Evolutionary conservation across 2,329 filamentous ascomycete genomes (phyloP).

Genomic region (Monosporascus sp.): DNA sequence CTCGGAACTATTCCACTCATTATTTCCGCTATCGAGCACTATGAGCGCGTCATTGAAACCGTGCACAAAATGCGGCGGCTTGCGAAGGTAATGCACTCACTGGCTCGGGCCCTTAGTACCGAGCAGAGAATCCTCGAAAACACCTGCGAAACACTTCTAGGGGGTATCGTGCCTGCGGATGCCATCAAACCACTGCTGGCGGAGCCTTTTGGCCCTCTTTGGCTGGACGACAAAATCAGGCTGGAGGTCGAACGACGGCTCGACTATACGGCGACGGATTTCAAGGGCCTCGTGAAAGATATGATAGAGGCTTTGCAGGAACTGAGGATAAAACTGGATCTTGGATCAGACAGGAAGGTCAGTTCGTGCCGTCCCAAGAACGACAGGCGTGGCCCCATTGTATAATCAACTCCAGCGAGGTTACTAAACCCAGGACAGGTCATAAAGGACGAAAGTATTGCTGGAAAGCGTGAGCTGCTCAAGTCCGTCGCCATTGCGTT

Average conservation of each 20-base stretch:
- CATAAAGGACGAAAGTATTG: too few species aligned
- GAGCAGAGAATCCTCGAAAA: slow-evolving; percentile 24
- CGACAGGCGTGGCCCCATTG: too few species aligned
- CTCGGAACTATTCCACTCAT: slow-evolving; percentile 18
- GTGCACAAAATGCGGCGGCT: slow-evolving; percentile 11
- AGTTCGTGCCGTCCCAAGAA: too few species aligned
- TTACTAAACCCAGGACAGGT: too few species aligned
- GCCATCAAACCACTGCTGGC: slow-evolving; percentile 25
- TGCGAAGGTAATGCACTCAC: slow-evolving; percentile 15
- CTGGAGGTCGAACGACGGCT: slow-evolving; percentile 18
- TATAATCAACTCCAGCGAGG: too few species aligned
- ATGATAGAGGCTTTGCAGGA: slow-evolving; percentile 17
- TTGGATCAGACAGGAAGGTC: neutral
- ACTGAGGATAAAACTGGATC: slow-evolving; percentile 10
- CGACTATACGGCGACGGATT: slow-evolving; percentile 10
- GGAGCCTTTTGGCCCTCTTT: slow-evolving; percentile 21
- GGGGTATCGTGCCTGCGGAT: slow-evolving; percentile 13
- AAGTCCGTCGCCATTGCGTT: neutral
- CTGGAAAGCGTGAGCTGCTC: too few species aligned
- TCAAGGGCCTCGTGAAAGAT: slow-evolving; percentile 18
- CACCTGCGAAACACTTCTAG: slow-evolving; percentile 25
- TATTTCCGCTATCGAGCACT: slow-evolving; percentile 15
- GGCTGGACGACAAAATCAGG: slow-evolving; percentile 15
- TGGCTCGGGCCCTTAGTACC: slow-evolving; percentile 17
- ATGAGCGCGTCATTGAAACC: slow-evolving; percentile 14